Evolutionary conservation across 345 rosid species (phyloP).

Genomic region (Brassica incana): DNA sequence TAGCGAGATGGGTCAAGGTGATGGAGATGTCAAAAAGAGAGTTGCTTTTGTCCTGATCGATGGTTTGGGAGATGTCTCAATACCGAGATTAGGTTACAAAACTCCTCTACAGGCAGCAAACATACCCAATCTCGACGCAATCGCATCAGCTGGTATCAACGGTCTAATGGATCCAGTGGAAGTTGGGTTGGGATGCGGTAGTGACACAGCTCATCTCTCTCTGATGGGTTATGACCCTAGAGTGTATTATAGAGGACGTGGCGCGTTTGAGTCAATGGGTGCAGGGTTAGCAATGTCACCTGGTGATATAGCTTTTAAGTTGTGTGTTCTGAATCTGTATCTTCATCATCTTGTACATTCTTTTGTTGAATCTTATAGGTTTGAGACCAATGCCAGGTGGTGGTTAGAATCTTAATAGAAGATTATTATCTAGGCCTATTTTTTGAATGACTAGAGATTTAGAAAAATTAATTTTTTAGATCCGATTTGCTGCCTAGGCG

Average conservation of each 20-base stretch:
- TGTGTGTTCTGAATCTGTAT: not conserved
- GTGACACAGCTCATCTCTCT: constrained; percentile 98
- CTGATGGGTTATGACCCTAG: constrained; percentile 86
- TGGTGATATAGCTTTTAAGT: constrained; percentile 86
- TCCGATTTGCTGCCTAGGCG: constrained; percentile 46
- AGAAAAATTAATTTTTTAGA: not conserved
- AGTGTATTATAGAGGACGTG: constrained; percentile 89
- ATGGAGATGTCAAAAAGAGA: constrained; percentile 52
- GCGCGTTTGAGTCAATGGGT: constrained; percentile 98
- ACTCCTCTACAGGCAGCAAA: constrained; percentile 85
- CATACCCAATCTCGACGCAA: constrained; percentile 74
- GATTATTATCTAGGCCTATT: too few relatives aligned
- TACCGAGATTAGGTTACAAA: constrained; percentile 70
- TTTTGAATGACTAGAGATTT: too few relatives aligned
- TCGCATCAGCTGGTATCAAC: constrained; percentile 87
- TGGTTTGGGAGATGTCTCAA: constrained; percentile 87
- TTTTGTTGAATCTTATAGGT: not conserved
- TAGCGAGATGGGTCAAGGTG: constrained; percentile 34
- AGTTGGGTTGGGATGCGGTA: constrained; percentile 96
- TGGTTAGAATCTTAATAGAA: too few relatives aligned
- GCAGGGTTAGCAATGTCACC: constrained; percentile 97
- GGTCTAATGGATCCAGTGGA: constrained; percentile 99
- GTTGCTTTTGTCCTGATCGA: constrained; percentile 91
- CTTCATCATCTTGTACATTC: not conserved
- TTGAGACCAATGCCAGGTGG: not conserved